Evolutionary conservation across 495 filamentous ascomycete genomes (phyloP), one percentile per base, ranked within the genome.

Genomic region (Saxophila tyrrhenica): DNA sequence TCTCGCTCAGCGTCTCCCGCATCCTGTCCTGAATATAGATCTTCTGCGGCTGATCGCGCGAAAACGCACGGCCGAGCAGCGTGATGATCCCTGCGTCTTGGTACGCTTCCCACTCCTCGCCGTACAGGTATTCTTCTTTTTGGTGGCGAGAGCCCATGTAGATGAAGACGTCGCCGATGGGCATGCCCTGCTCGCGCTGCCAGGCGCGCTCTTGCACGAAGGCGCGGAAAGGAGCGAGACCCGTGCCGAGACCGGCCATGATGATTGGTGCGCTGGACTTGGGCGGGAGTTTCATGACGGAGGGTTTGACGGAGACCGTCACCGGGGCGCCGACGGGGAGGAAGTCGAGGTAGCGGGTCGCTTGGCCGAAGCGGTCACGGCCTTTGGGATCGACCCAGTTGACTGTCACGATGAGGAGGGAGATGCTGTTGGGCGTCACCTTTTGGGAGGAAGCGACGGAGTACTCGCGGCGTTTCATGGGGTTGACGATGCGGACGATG

Each of bases 21-120:
- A 98, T 97, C 58, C 89, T 82, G 64, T 97, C 92, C 74, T 98
- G 92, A 66, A 98, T 98, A 65, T 98, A 98, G 56, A 98, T 94
- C 82, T 98, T 98, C 77, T 96, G 78, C 19, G 85, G 82, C 78
- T 98, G 92, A 65, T 98, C 92, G 62, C 92, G 83, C 49, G 87
- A 94, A 79, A 98, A 98, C 16, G 92, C 92, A 44, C 87, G 81
- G 22, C 94, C 94, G 20, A 98, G 80, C 25, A 95, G 78, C 3
- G 94, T 97, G 69, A 98, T 87, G 60, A 98, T 84, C 52, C 92
- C 92, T 1, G 94, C 89, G 51, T 89, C 89, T 67, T 91, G 80
- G 69, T 98, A 98, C 2, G 92, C 92, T 70, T 98, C 94, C 92
- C 92, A 98, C 69, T 98, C 92, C 73, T 98, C 92, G 59, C 92